Percentiles rank a stretch among this genome's conserved stretches.
Conservation (phyloP, 2,329 filamentous ascomycete species). For the Phoma herbarum region DNA sequence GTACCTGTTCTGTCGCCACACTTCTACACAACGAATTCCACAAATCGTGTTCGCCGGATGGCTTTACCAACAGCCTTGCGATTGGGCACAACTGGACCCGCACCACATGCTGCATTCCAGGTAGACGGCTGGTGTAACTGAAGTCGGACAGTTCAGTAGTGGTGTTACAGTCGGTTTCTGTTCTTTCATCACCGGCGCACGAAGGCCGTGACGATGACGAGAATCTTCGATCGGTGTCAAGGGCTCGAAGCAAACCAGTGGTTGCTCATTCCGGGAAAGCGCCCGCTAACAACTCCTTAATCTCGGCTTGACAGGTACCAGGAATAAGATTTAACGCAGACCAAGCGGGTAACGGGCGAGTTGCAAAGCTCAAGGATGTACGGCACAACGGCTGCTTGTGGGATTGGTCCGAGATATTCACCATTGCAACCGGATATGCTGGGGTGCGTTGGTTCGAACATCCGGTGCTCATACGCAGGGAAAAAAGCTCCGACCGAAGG, state of each 20-base stretch:
- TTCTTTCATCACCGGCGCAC: slow-evolving; percentile 28
- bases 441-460: slow-evolving; percentile 37
- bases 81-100: slow-evolving; percentile 25
- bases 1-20: slow-evolving; percentile 40
- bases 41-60: slow-evolving; percentile 31
- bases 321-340: slow-evolving; percentile 33
- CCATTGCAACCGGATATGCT: slow-evolving; percentile 32
- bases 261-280: slow-evolving; percentile 35
- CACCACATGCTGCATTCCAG: slow-evolving; percentile 21
- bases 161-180: slow-evolving; percentile 12
- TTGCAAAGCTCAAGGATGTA: slow-evolving; percentile 41
- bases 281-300: slow-evolving; percentile 49
- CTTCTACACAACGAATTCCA: slow-evolving; percentile 34
- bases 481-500: slow-evolving; percentile 35
- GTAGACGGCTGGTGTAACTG: slow-evolving; percentile 19
- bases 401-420: slow-evolving; percentile 40
- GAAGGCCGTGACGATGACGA: slow-evolving; percentile 31
- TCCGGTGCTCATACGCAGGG: slow-evolving; percentile 39
- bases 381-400: slow-evolving; percentile 44
- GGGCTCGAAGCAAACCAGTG: slow-evolving; percentile 20
- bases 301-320: slow-evolving; percentile 45
- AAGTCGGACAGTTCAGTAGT: slow-evolving; percentile 19
- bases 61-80: slow-evolving; percentile 21
- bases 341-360: slow-evolving; percentile 39
- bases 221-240: slow-evolving; percentile 25